These are phyloP conservation scores for Gryganskiella cystojenkinii DNA, from an alignment of 192 early-diverging fungal genomes.

Conservation along the genomic window DNA sequence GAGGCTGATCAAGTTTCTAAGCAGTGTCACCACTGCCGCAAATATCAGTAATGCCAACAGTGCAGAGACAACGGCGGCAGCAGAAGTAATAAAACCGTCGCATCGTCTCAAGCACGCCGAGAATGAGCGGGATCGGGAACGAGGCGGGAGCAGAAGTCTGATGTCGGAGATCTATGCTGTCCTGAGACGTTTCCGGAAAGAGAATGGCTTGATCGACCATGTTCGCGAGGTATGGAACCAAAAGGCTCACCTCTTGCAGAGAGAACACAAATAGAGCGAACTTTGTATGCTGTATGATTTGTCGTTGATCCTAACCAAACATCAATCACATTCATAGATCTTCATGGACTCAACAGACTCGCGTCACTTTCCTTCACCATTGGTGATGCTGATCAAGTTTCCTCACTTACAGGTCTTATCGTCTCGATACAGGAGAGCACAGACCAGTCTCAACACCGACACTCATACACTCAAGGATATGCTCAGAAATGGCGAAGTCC, in stretches of 20 bases:
- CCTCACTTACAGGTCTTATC: slow-evolving; percentile 50
- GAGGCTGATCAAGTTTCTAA: slow-evolving; percentile 65
- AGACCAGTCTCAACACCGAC: slow-evolving; percentile 54
- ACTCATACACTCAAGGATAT: slow-evolving; percentile 56
- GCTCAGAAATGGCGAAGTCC: slow-evolving; percentile 44
- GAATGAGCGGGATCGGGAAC: slow-evolving; percentile 48
- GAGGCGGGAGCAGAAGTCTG: slow-evolving; percentile 38
- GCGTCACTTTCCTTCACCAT: slow-evolving; percentile 52
- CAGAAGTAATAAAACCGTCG: not conserved
- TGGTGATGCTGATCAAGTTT: slow-evolving; percentile 66
- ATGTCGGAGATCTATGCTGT: slow-evolving; percentile 58
- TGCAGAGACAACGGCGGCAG: not conserved
- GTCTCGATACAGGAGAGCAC: slow-evolving; percentile 52
- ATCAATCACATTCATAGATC: no score
- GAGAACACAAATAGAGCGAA: not conserved
- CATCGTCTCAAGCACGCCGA: slow-evolving; percentile 35
- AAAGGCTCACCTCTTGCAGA: no score
- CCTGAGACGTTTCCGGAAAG: slow-evolving; percentile 57
- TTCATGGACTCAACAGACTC: slow-evolving; percentile 62
- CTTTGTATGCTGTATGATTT: not conserved
- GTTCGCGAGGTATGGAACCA: slow-evolving; percentile 50
- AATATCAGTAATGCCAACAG: not conserved
- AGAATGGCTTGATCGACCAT: slow-evolving; percentile 46
- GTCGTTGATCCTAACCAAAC: no score
- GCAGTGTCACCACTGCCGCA: not conserved